Conservation (phyloP, 371 early-diverging fungal species). For the Lichtheimia ornata region DNA sequence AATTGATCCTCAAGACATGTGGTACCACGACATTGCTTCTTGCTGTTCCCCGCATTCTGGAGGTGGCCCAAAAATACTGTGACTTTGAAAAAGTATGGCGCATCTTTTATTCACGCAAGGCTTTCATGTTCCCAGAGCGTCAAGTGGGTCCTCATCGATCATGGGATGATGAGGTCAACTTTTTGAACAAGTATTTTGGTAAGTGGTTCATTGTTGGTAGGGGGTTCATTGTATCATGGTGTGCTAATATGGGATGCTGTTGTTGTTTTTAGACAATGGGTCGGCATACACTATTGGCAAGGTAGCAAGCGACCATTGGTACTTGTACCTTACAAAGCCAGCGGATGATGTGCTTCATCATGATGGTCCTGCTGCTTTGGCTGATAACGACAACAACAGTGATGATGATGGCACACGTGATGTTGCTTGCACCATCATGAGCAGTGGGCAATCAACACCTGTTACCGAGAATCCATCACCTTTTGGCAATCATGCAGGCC, state of each 20-base stretch:
- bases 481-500: constrained; percentile 40
- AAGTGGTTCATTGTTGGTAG: constrained; percentile 12
- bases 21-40: constrained; percentile 93
- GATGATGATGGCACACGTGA: background rate
- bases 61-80: constrained; percentile 76
- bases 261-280: constrained; percentile 52
- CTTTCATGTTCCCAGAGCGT: constrained; percentile 93
- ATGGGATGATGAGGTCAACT: constrained; percentile 89
- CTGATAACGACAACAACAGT: too few species aligned
- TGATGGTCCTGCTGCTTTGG: constrained; percentile 1
- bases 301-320: constrained; percentile 94
- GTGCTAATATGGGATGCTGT: constrained; percentile 1
- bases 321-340: constrained; percentile 83
- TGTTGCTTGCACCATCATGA: constrained; percentile 14
- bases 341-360: constrained; percentile 52
- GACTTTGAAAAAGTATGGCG: constrained; percentile 77
- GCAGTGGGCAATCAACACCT: constrained; percentile 40
- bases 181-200: constrained; percentile 72
- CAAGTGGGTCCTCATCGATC: constrained; percentile 87
- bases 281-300: constrained; percentile 93
- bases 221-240: too few species aligned
- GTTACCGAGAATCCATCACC: constrained; percentile 38
- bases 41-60: constrained; percentile 81
- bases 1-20: constrained; percentile 94
- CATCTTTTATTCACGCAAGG: constrained; percentile 94